Percentiles rank a stretch among this genome's conserved stretches.
Evolutionary conservation across 2,329 filamentous ascomycete genomes (phyloP).

Genomic region (Cucurbitaria berberidis): DNA sequence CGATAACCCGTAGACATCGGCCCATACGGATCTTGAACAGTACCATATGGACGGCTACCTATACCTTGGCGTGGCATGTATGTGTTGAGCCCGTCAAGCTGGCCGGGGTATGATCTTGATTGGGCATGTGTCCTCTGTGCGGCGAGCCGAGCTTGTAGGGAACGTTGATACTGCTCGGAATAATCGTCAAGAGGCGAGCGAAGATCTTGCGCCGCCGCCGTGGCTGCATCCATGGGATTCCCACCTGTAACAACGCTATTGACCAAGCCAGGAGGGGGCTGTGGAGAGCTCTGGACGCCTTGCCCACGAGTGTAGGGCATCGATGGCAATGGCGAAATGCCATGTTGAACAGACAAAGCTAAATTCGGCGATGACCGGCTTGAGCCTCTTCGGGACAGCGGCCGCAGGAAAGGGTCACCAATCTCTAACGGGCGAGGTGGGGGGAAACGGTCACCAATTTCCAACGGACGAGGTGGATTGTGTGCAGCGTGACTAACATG

Average conservation of each 20-base stretch:
- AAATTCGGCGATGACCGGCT: constrained; percentile 10
- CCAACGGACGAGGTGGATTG: too few relatives aligned
- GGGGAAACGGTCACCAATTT: too few relatives aligned
- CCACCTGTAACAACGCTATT: constrained; percentile 1
- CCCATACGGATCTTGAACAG: not conserved
- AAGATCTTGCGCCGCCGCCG: constrained; percentile 24
- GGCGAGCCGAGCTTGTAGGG: constrained; percentile 5
- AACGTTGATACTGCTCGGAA: constrained; percentile 21
- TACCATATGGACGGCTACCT: not conserved
- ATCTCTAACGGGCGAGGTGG: not conserved
- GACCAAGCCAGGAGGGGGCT: constrained; percentile 3
- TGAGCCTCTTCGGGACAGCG: constrained; percentile 4
- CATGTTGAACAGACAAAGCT: not conserved
- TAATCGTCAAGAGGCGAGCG: constrained; percentile 37
- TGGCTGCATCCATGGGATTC: constrained; percentile 20
- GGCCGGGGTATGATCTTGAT: not conserved
- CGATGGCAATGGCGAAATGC: constrained; percentile 25
- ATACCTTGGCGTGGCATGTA: not conserved
- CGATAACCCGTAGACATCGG: not conserved
- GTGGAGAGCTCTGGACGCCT: not conserved
- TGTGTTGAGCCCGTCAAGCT: not conserved
- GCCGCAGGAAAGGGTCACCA: not conserved
- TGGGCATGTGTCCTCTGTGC: constrained; percentile 1
- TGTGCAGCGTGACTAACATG: not conserved
- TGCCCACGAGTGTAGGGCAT: constrained; percentile 29